Percentiles rank a stretch among this genome's conserved stretches.
These are phyloP conservation scores for Hordeum marinum DNA, from an alignment of 176 grass and related monocot species.

Conservation along the genomic window DNA sequence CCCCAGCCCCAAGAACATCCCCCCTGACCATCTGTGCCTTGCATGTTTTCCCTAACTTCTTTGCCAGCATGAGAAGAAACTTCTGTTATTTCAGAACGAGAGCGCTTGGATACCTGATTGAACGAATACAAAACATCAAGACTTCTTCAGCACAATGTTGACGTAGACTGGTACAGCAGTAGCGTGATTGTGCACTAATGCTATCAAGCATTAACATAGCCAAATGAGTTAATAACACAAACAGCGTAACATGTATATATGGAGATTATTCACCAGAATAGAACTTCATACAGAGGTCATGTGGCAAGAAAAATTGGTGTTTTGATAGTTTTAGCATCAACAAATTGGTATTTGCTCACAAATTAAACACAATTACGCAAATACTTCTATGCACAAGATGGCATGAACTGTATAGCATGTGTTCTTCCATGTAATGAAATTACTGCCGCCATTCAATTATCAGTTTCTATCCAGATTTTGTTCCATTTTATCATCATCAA, in stretches of 20 bases:
- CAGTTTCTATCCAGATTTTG: constrained; percentile 7
- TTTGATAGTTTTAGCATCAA: constrained; percentile 13
- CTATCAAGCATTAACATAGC: background rate
- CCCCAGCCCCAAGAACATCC: constrained; percentile 70
- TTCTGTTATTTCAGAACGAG: constrained; percentile 47
- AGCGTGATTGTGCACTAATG: background rate
- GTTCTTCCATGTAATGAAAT: background rate
- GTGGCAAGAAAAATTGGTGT: background rate
- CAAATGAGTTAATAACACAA: background rate
- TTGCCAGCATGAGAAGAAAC: constrained; percentile 64
- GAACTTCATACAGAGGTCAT: constrained; percentile 4
- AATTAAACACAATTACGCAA: background rate
- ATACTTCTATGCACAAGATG: background rate
- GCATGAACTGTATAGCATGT: background rate
- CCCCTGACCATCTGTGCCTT: constrained; percentile 45
- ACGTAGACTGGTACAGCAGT: background rate
- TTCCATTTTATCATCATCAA: background rate
- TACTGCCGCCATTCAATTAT: background rate
- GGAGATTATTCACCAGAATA: constrained; percentile 17
- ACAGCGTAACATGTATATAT: constrained; percentile 12
- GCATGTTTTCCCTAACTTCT: constrained; percentile 39
- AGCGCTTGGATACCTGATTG: constrained; percentile 69
- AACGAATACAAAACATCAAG: constrained; percentile 26
- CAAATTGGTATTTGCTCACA: background rate
- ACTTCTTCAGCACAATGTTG: background rate